Conservation (phyloP, 441 rosid species). For the Metrosideros polymorpha region DNA sequence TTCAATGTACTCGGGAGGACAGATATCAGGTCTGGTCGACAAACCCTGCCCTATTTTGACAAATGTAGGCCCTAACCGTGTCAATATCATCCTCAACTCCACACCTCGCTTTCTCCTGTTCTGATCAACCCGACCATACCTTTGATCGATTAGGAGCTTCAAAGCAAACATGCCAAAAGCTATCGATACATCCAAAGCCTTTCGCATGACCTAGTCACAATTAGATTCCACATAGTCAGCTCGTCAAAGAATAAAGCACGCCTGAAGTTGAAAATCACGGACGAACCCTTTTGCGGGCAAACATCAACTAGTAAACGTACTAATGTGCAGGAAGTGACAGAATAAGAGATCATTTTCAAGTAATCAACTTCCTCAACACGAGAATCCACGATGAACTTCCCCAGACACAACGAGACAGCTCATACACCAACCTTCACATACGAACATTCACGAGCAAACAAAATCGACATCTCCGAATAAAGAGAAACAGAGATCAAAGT, state of each 20-base stretch:
- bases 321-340: neutral
- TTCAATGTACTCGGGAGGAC: slow-evolving; percentile 89
- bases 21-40: slow-evolving; percentile 90
- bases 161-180: slow-evolving; percentile 59
- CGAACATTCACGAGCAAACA: neutral
- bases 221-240: neutral
- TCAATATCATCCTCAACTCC: slow-evolving; percentile 59
- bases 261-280: neutral
- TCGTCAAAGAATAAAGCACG: neutral
- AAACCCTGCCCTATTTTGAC: slow-evolving; percentile 93
- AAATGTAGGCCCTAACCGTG: slow-evolving; percentile 86
- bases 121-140: slow-evolving; percentile 41
- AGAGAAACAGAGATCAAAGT: neutral
- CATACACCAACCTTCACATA: neutral
- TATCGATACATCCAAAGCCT: slow-evolving; percentile 61
- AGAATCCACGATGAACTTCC: neutral
- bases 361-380: neutral
- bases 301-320: neutral
- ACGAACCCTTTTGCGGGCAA: neutral
- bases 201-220: slow-evolving; percentile 41
- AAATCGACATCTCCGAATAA: neutral
- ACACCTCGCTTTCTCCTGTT: slow-evolving; percentile 64
- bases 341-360: neutral
- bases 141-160: slow-evolving; percentile 56
- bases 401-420: neutral